phyloP scores from a whole-genome alignment of 2,329 filamentous ascomycete species.

The Fusarium scirpi region DNA sequence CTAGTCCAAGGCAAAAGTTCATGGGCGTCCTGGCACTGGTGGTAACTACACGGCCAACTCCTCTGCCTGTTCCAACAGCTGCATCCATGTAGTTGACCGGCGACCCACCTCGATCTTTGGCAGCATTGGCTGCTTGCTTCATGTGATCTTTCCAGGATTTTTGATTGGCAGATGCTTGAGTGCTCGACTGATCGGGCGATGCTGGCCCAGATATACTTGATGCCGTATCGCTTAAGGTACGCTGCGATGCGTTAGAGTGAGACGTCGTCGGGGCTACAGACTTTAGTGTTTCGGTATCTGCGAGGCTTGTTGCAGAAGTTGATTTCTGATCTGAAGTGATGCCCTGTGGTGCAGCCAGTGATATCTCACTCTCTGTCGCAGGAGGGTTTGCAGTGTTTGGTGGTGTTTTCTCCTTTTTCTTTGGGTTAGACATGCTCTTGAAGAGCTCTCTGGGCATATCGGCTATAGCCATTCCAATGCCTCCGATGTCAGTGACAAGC shows the following conservation, averaged over 20 bases:
- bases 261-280: slow-evolving; percentile 13
- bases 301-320: slow-evolving; percentile 12
- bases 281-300: slow-evolving; percentile 11
- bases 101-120: slow-evolving; percentile 35
- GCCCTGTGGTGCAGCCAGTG: slow-evolving; percentile 2
- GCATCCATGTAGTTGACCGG: slow-evolving; percentile 58
- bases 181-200: slow-evolving; percentile 24
- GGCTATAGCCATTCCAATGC: slow-evolving; percentile 83
- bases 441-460: slow-evolving; percentile 74
- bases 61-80: slow-evolving; percentile 73
- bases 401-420: slow-evolving; percentile 21
- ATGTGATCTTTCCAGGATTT: slow-evolving; percentile 33
- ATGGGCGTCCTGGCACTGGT: slow-evolving; percentile 84
- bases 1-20: slow-evolving; percentile 84
- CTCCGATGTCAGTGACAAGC: slow-evolving; percentile 83
- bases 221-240: slow-evolving; percentile 39
- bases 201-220: slow-evolving; percentile 32
- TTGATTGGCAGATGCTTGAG: slow-evolving; percentile 23
- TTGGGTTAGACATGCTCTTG: slow-evolving; percentile 51
- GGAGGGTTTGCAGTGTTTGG: slow-evolving; percentile 8
- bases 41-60: slow-evolving; percentile 77
- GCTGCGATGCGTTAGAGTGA: slow-evolving; percentile 42
- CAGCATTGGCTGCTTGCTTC: slow-evolving; percentile 24
- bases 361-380: slow-evolving; percentile 18
- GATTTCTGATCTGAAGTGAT: slow-evolving; percentile 20